Percentiles rank a stretch among this genome's conserved stretches.
Conservation (phyloP, 1,139 yeast species). For the Blastobotrys raffinosifermentans region DNA sequence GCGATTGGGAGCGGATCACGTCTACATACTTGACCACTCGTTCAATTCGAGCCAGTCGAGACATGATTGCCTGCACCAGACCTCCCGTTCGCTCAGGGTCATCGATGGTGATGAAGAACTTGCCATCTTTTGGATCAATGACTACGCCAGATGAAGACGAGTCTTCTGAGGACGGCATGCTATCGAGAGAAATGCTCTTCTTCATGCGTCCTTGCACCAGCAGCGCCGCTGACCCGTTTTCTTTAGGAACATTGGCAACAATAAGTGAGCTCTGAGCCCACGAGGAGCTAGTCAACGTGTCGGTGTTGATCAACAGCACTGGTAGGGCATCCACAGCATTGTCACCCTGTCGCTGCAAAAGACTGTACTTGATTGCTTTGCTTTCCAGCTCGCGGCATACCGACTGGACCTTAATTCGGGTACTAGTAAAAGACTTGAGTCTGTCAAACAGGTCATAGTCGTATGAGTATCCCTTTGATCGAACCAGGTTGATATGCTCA, state of each 20-base stretch:
- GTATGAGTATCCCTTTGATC: slow-evolving; percentile 16
- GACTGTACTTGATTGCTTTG: slow-evolving; percentile 20
- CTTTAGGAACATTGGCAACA: slow-evolving; percentile 8
- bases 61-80: slow-evolving; percentile 17
- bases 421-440: slow-evolving; percentile 22
- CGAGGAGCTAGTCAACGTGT: slow-evolving; percentile 16
- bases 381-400: slow-evolving; percentile 23
- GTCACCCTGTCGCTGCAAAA: slow-evolving; percentile 16
- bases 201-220: slow-evolving; percentile 25
- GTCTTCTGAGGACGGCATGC: slow-evolving; percentile 18
- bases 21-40: slow-evolving; percentile 28
- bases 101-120: slow-evolving; percentile 16
- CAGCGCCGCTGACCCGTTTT: slow-evolving; percentile 10
- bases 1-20: slow-evolving; percentile 22
- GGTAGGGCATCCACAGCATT: slow-evolving; percentile 17
- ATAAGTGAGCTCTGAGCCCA: slow-evolving; percentile 27
- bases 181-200: slow-evolving; percentile 15
- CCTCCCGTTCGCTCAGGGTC: slow-evolving; percentile 8
- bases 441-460: slow-evolving; percentile 26
- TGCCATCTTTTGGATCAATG: slow-evolving; percentile 22
- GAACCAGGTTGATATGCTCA: slow-evolving; percentile 22
- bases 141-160: slow-evolving; percentile 20
- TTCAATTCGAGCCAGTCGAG: slow-evolving; percentile 25
- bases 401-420: slow-evolving; percentile 25
- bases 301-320: slow-evolving; percentile 18